Base-by-base conservation (phyloP, 2,329 filamentous ascomycete genomes). In the Clarireedia homoeocarpa region DNA sequence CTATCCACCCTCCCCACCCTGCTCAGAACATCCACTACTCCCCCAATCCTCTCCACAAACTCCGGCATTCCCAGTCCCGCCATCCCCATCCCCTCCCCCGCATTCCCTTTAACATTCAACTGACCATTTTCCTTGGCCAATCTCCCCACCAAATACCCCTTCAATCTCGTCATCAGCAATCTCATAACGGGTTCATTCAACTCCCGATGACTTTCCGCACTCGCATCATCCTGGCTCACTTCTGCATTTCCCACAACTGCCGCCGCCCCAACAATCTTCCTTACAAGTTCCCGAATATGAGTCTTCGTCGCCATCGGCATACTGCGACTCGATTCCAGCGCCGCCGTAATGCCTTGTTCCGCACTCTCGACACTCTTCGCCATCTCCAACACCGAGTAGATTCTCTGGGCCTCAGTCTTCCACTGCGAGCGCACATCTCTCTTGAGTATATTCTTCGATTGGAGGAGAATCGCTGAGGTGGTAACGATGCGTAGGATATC, bases 401-500 rank as follows among this genome's bases (percentile, higher is more conserved):
- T 81, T n/a, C 88, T 82, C 2, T 76, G 74, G 0, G 87, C 86
- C 70, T 91, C 86, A 24, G 77, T 81, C 70, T 85, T 89, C 89
- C 89, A 94, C 20, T 86, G 83, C 12, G 81, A 80, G 46, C 89
- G 83, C 3, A 90, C 86, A 66, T 92, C 88, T 15, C 89, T 83
- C 71, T 91, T 91, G 34, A 94, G 78, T 6, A 92, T 75, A 63
- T 91, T 92, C 74, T 94, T 94, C 70, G 85, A 86, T 51, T 90
- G 89, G 14, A 92, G 73, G 27, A 91, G 74, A 48, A 92, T 85
- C 0, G 88, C 85, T 1, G 86, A 87, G 3, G 86, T 81, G 1
- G 86, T 87, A 23, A 88, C 81, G 63, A 92, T 85, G 46, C 83
- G 80, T 47, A 85, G 72, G 0, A 83, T 76, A 57, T 83, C 75